Evolutionary conservation across 1,284 basidiomycete genomes (phyloP), one percentile per base, ranked within the genome.

Genomic region (Mrakiaceae sp.): DNA sequence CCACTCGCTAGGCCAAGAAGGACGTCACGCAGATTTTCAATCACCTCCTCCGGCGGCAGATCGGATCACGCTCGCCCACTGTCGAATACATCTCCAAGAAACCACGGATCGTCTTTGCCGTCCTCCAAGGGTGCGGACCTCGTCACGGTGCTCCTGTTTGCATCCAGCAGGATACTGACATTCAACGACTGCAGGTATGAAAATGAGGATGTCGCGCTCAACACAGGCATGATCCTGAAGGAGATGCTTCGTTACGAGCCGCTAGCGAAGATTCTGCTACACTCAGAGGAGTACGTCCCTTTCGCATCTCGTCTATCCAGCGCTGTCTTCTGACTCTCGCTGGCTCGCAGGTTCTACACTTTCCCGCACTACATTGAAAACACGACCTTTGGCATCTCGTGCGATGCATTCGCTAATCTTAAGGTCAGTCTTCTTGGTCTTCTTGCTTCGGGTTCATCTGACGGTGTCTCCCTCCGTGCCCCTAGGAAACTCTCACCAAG

Each of bases 21-120:
- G 96, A 98, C 72, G 91, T 95, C 44, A 90, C 94, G 0, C 90
- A 94, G 76, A 95, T 98, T 72, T 98, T 96, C 82, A 95, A 90
- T 77, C 88, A 88, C 70, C 84, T 99, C n/a, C 81, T 98, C 3
- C 84, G 94, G 62, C 82, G 96, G 58, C 93, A 96, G 77, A 96
- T 98, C 70, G 96, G 96, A 43, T 81, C 87, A 3, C 84, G 95
- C 40, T 88, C 84, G 75, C 96, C 96, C 8, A 98, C 95, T 0
- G 94, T 98, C 53, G 96, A 99, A 71, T 92, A 96, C 72, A 83
- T 99, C 14, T 81, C 83, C 44, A 83, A 84, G 44, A 87, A 89
- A 71, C 89, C 86, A 27, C 90, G 95, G 52, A 85, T 98, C 60
- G 82, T 99, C 66, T 96, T 96, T 73, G 84, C 87, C 5, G 84